Conservation (phyloP, 2,329 filamentous ascomycete genomes). For the Fusarium anguioides region DNA sequence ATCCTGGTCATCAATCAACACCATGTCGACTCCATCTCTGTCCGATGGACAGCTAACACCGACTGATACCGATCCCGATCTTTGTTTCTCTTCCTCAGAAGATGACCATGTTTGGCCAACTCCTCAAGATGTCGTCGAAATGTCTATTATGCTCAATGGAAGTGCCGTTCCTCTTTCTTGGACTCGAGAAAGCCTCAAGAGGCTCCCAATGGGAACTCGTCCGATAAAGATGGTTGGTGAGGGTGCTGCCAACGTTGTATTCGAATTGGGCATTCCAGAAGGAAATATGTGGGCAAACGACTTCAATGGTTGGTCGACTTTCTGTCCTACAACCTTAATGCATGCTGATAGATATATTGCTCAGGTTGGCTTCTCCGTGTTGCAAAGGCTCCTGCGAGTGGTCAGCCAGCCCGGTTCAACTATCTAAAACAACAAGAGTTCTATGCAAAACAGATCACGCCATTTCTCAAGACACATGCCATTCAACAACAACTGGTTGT, state of each 20-base stretch:
- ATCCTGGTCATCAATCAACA: slow-evolving; percentile 41
- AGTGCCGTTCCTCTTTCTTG: slow-evolving; percentile 40
- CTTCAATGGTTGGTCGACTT: slow-evolving; percentile 51
- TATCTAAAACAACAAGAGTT: slow-evolving; percentile 54
- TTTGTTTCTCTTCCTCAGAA: slow-evolving; percentile 36
- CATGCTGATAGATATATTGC: slow-evolving; percentile 34
- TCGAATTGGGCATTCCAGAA: slow-evolving; percentile 63
- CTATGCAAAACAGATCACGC: slow-evolving; percentile 50
- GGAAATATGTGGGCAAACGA: slow-evolving; percentile 45
- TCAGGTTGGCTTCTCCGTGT: slow-evolving; percentile 54
- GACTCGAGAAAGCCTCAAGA: slow-evolving; percentile 46
- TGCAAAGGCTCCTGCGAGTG: slow-evolving; percentile 51
- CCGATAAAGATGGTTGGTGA: slow-evolving; percentile 66
- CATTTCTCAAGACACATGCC: slow-evolving; percentile 50
- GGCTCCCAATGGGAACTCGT: slow-evolving; percentile 50
- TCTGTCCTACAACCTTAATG: neutral
- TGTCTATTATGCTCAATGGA: slow-evolving; percentile 45
- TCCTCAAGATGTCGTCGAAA: slow-evolving; percentile 43
- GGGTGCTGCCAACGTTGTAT: slow-evolving; percentile 82
- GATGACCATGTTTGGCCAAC: slow-evolving; percentile 45
- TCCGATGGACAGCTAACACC: slow-evolving; percentile 46
- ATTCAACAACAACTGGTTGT: slow-evolving; percentile 54
- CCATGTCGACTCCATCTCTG: slow-evolving; percentile 44
- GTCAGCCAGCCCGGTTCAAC: slow-evolving; percentile 50
- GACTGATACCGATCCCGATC: slow-evolving; percentile 44